These are phyloP conservation scores for Alliaria petiolata DNA, from an alignment of 345 rosid species.

Conservation along the genomic window DNA sequence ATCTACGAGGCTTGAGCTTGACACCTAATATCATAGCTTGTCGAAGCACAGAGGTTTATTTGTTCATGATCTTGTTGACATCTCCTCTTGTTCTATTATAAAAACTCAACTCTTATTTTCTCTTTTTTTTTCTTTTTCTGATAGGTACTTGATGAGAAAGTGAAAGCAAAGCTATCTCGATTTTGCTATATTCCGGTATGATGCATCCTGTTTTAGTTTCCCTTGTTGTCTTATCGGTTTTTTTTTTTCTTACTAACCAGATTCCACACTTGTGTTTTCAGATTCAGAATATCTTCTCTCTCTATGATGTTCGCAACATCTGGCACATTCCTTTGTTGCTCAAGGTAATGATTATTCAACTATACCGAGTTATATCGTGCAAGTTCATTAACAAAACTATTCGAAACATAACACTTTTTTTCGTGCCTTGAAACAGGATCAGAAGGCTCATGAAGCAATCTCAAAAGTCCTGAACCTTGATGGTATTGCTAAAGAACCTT, in stretches of 20 bases:
- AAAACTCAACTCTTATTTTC: neutral
- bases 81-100: slow-evolving; percentile 13
- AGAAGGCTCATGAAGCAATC: slow-evolving; percentile 81
- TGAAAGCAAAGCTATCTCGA: slow-evolving; percentile 68
- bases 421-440: slow-evolving; percentile 48
- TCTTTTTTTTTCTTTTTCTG: neutral
- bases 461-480: slow-evolving; percentile 62
- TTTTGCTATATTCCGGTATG: slow-evolving; percentile 90
- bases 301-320: slow-evolving; percentile 85
- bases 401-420: neutral
- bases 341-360: slow-evolving; percentile 40
- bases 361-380: neutral
- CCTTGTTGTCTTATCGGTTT: neutral
- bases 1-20: slow-evolving; percentile 83
- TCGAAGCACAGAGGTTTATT: slow-evolving; percentile 68
- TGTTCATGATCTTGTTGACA: slow-evolving; percentile 1
- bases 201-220: neutral
- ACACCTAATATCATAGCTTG: slow-evolving; percentile 84
- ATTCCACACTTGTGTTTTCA: slow-evolving; percentile 34
- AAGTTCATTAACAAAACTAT: neutral
- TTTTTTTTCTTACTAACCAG: neutral
- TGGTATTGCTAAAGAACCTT: slow-evolving; percentile 54
- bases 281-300: slow-evolving; percentile 69
- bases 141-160: slow-evolving; percentile 72
- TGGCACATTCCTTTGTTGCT: slow-evolving; percentile 94